A percentile compares a stretch with the other conserved stretches of the same genome.
These are phyloP conservation scores for Panicum hallii DNA, from an alignment of 202 grass and related monocot genomes.

Conservation along the genomic window DNA sequence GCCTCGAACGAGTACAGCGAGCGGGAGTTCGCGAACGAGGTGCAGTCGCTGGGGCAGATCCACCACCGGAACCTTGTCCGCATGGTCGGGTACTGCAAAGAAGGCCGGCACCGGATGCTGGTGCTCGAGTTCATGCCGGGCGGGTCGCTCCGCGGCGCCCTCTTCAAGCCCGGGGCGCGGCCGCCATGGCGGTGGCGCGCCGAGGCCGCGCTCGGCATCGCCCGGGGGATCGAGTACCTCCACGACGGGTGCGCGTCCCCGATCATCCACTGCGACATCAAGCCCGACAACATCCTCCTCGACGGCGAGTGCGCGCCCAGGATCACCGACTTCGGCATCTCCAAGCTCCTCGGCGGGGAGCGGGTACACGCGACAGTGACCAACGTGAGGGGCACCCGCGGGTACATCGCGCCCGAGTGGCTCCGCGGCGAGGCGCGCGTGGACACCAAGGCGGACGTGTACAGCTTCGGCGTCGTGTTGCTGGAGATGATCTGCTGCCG, in stretches of 20 bases:
- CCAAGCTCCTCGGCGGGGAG: slow-evolving; percentile 49
- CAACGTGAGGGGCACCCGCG: slow-evolving; percentile 59
- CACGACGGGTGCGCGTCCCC: slow-evolving; percentile 55
- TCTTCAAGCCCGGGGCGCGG: not conserved
- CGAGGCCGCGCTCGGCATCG: slow-evolving; percentile 40
- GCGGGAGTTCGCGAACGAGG: slow-evolving; percentile 63
- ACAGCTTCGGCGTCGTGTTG: slow-evolving; percentile 73
- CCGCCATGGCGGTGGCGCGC: not conserved
- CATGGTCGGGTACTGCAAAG: slow-evolving; percentile 58
- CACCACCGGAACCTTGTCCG: slow-evolving; percentile 69
- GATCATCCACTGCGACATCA: slow-evolving; percentile 77
- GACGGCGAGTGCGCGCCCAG: slow-evolving; percentile 27
- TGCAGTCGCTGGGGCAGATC: slow-evolving; percentile 60
- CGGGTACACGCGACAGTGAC: slow-evolving; percentile 54
- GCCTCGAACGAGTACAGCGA: slow-evolving; percentile 41
- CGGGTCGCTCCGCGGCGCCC: slow-evolving; percentile 46
- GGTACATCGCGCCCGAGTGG: slow-evolving; percentile 66
- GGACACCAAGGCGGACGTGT: slow-evolving; percentile 65
- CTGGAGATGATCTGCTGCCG: slow-evolving; percentile 67
- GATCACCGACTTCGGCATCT: slow-evolving; percentile 66
- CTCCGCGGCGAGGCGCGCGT: slow-evolving; percentile 38
- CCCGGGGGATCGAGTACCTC: slow-evolving; percentile 54
- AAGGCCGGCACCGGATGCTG: slow-evolving; percentile 59
- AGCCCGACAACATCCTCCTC: slow-evolving; percentile 66
- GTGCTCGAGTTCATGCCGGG: slow-evolving; percentile 72